Evolutionary conservation across 2,329 filamentous ascomycete genomes (phyloP).

Genomic region (Cladosporium cucumerinum): DNA sequence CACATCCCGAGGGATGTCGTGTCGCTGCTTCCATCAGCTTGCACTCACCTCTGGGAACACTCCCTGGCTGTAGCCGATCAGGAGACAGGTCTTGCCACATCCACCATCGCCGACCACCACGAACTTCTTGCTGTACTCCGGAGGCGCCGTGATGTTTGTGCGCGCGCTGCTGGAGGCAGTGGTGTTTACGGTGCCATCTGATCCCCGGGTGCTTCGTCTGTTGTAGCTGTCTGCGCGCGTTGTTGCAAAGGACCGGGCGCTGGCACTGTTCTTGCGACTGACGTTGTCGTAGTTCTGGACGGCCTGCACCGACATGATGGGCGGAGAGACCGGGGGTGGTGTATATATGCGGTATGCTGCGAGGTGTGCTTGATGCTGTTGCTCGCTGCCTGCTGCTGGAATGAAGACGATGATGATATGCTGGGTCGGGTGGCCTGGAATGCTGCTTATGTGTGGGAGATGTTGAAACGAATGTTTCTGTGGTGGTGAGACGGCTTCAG

Average conservation of each 20-base stretch:
- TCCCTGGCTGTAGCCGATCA: slow-evolving; percentile 98
- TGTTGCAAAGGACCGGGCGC: slow-evolving; percentile 20
- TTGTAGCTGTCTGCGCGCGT: slow-evolving; percentile 32
- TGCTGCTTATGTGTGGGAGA: background rate
- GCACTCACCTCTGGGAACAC: slow-evolving; percentile 90
- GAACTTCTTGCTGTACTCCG: slow-evolving; percentile 97
- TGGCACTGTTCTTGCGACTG: slow-evolving; percentile 51
- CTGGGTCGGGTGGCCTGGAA: background rate
- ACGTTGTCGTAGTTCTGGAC: slow-evolving; percentile 54
- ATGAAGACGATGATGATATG: background rate
- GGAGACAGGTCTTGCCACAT: slow-evolving; percentile 95
- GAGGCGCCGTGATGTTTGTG: slow-evolving; percentile 85
- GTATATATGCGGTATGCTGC: background rate
- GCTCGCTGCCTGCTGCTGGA: background rate
- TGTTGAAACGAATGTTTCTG: slow-evolving; percentile 16
- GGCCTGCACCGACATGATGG: slow-evolving; percentile 33
- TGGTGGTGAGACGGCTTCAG: slow-evolving; percentile 12
- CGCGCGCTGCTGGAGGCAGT: slow-evolving; percentile 60
- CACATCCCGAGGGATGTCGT: background rate
- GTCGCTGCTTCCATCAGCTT: background rate
- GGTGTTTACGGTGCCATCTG: slow-evolving; percentile 20
- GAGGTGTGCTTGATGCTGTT: slow-evolving; percentile 12
- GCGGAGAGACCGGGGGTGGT: background rate
- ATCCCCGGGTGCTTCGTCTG: slow-evolving; percentile 18
- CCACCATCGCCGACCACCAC: slow-evolving; percentile 97